These are phyloP conservation scores for Beauveria pseudobassiana DNA, from an alignment of 2,329 filamentous ascomycete genomes.

Conservation along the genomic window DNA sequence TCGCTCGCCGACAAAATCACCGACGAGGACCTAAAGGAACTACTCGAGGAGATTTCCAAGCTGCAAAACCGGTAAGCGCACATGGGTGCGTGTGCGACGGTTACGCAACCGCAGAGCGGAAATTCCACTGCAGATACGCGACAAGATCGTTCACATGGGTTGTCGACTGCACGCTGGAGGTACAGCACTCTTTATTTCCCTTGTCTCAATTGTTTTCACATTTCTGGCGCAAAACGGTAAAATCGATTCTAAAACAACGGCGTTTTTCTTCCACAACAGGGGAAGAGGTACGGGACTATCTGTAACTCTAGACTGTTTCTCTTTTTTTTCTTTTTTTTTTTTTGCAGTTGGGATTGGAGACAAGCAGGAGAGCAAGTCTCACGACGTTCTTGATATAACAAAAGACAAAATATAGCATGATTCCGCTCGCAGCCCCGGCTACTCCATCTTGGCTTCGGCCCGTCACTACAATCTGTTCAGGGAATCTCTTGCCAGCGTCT, in stretches of 20 bases:
- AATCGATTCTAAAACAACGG: slow-evolving; percentile 17
- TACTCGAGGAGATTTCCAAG: slow-evolving; percentile 88
- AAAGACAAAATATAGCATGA: slow-evolving; percentile 1
- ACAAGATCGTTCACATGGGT: slow-evolving; percentile 9
- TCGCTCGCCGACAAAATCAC: slow-evolving; percentile 82
- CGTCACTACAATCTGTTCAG: neutral
- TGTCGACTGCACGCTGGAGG: slow-evolving; percentile 2
- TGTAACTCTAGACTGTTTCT: neutral
- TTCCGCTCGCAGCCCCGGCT: neutral
- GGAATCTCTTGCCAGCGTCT: slow-evolving; percentile 11
- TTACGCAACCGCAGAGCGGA: neutral
- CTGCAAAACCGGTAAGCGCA: slow-evolving; percentile 39
- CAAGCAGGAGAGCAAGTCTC: neutral
- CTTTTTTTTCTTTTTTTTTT: neutral
- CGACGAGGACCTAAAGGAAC: slow-evolving; percentile 78
- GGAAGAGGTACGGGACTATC: neutral
- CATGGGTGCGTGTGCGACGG: neutral
- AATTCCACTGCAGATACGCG: neutral
- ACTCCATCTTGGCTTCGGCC: neutral
- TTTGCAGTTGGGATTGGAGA: neutral
- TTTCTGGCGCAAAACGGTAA: slow-evolving; percentile 23
- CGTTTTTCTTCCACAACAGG: slow-evolving; percentile 10
- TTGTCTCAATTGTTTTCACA: slow-evolving; percentile 15
- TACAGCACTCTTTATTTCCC: neutral
- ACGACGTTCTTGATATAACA: neutral